Base-by-base conservation (phyloP, 2,329 filamentous ascomycete genomes). In the Stagonosporopsis vannaccii region DNA sequence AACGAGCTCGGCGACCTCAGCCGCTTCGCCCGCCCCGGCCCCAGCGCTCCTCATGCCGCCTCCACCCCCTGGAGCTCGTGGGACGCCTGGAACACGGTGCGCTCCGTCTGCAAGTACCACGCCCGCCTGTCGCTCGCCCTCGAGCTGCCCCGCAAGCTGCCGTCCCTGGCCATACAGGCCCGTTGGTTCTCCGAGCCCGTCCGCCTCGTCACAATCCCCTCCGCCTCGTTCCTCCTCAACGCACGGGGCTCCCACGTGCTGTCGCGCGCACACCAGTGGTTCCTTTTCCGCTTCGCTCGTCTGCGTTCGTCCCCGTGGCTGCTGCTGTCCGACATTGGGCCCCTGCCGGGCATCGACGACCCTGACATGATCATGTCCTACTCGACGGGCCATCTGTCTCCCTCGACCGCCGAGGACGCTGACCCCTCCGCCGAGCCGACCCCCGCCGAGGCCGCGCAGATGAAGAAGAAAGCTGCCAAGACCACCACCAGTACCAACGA, bases 1-100 rank as follows among this genome's bases (percentile, higher is more conserved):
- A 75, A 78, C n/a, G 78, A 80, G 48, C 70, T 77, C 20, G 77
- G 81, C n/a, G 81, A 82, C 32, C 77, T 90, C 12, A 82, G 85
- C 6, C 76, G 77, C 5, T 80, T 82, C 49, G 66, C 75, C 45
- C 59, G 74, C 25, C 59, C 76, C 9, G 74, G 81, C 35, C 73
- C 74, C 23, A 60, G 69, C 9, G 58, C 75, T 1, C 71, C 75
- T 12, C 71, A 76, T 11, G 67, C 63, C 5, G 63, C 68, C 6
- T 78, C 80, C 28, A 89, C 94, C 68, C 75, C 90, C 0, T 95
- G 91, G 75, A 88, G 88, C 49, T 84, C 88, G 2, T 99, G 96
- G 96, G 93, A 98, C 76, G 89, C 90, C 1, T 99, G 95, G 95
- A 89, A 99, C 74, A 83, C 89, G 20, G 90, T 99, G 68, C 85